Evolutionary conservation across 176 grass and related monocot genomes (phyloP).

Genomic region (Oryza meridionalis): DNA sequence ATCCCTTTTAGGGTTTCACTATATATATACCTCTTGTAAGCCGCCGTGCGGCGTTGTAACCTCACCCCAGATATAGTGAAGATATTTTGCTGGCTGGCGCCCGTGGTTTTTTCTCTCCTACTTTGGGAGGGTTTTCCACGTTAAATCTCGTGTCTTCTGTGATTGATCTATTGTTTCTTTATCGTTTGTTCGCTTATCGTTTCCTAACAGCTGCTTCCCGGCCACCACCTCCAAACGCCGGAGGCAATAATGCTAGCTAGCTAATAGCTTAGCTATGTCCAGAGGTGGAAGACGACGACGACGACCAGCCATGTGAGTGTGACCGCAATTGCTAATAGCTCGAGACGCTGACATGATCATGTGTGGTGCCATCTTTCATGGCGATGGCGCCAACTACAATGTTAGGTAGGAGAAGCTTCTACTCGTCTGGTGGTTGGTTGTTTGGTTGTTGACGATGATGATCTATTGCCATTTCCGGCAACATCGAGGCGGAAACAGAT

Average conservation of each 20-base stretch:
- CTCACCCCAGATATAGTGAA: no score
- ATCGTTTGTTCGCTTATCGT: no score
- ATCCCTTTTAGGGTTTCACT: no score
- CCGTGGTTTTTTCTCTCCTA: no score
- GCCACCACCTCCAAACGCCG: slow-evolving; percentile 42
- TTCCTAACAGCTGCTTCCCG: slow-evolving; percentile 27
- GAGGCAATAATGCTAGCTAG: slow-evolving; percentile 37
- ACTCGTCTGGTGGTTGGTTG: background rate
- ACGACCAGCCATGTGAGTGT: background rate
- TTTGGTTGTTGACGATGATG: background rate
- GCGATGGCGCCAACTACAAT: background rate
- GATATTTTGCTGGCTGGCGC: no score
- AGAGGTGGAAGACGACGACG: background rate
- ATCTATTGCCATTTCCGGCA: background rate
- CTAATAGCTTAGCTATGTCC: no score
- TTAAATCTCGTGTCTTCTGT: no score
- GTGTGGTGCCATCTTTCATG: background rate
- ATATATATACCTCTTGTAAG: no score
- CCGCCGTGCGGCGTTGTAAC: no score
- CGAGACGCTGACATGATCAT: background rate
- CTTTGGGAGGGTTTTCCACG: no score
- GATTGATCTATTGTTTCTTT: no score
- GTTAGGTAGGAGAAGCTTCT: background rate
- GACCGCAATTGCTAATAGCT: background rate
- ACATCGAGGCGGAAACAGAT: background rate